Base-by-base conservation (phyloP, 179 eudicot species). In the Sideroxylon spinosum region DNA sequence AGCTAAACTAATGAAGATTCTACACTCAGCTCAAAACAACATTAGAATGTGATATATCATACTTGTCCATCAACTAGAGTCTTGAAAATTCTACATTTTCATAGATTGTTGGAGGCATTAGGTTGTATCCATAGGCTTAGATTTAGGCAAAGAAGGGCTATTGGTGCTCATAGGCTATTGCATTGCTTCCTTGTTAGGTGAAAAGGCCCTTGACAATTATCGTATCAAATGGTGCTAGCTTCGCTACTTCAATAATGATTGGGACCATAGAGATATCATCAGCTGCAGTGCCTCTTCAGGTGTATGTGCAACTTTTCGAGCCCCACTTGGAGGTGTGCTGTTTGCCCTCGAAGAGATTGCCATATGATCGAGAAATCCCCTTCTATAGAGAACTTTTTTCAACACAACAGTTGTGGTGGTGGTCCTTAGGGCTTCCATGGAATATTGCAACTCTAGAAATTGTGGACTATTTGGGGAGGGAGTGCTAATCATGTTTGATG, bases 131-230 rank as follows among this genome's bases (percentile, higher is more conserved):
- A 97, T 96, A 44, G 93, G 97, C 61, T 77, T 94, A 66, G 98
- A 94, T 82, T 91, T 94, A 10, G 98, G 98, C 10, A 94, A 92
- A 90, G 98, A 94, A 88, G 98, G 98, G n/a, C 98, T 96, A 7
- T 74, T 94, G 78, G 97, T 92, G 67, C 98, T 92, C 82, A 94
- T 94, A 25, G 97, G 98, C n/a, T 68, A 86, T 80, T 94, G 98
- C 89, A 88, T 94, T 64, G 93, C 98, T 65, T 94, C 96, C 16
- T 83, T 94, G 70, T 85, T 94, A 20, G 98, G 96, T n/a, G 96
- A 92, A 78, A 94, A 97, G 59, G 97, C 97, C 26, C 88, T 97
- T 4, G 92, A 93, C 67, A 90, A 93, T 74, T 82, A 94, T 82
- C 90, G 93, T 0, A 77, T 91, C 50, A 92, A 85, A 85, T 94